Evolutionary conservation across 352 stramenopile species (phyloP).

Genomic region (Globisporangium heterothallicum): DNA sequence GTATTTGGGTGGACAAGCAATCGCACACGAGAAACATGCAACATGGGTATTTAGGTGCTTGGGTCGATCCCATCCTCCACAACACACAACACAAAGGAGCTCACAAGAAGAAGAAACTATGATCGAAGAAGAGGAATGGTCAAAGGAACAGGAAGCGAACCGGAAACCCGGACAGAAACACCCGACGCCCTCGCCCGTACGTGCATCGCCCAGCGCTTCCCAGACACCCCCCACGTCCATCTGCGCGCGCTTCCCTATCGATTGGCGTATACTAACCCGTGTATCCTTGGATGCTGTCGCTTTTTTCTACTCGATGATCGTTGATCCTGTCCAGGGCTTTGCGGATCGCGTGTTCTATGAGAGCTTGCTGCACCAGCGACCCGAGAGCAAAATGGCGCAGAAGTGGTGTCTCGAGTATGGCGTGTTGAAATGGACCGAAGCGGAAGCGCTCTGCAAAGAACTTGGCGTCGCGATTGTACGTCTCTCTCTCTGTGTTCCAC

Average conservation of each 20-base stretch:
- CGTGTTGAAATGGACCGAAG: slow-evolving; percentile 83
- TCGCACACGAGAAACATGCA: no score
- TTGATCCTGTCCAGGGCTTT: no score
- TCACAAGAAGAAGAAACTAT: slow-evolving; percentile 24
- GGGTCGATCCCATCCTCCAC: no score
- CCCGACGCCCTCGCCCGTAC: slow-evolving; percentile 74
- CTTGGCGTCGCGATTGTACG: slow-evolving; percentile 58
- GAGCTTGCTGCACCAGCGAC: slow-evolving; percentile 81
- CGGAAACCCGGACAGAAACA: slow-evolving; percentile 86
- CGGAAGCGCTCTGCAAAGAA: slow-evolving; percentile 72
- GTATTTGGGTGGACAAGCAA: no score
- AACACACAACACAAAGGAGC: no score
- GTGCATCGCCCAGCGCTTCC: no score
- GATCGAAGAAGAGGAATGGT: slow-evolving; percentile 86
- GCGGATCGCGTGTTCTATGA: slow-evolving; percentile 90
- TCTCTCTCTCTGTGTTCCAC: slow-evolving; percentile 3
- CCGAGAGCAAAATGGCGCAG: slow-evolving; percentile 78
- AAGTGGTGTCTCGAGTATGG: slow-evolving; percentile 91
- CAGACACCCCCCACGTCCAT: no score
- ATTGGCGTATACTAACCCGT: no score
- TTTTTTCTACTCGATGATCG: neutral
- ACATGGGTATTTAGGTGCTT: neutral
- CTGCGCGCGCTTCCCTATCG: no score
- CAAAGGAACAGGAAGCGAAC: slow-evolving; percentile 86
- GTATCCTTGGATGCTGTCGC: no score